Evolutionary conservation across 176 grass and related monocot genomes (phyloP).

Genomic region (Urochloa ruziziensis): DNA sequence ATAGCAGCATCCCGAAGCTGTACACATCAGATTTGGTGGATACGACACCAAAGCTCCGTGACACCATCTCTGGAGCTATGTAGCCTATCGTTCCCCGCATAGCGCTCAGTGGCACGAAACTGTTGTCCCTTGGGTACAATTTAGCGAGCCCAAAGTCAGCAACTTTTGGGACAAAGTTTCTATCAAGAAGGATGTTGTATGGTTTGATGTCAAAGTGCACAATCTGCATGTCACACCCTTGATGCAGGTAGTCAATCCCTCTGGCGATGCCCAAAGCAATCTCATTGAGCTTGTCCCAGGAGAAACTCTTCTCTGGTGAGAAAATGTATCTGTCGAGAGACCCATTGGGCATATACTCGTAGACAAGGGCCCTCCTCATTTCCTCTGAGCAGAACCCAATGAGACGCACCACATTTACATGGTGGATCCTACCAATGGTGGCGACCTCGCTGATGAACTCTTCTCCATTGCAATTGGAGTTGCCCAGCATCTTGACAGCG

Average conservation of each 20-base stretch:
- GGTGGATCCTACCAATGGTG: slow-evolving; percentile 55
- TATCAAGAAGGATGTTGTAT: slow-evolving; percentile 44
- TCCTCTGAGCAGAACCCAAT: slow-evolving; percentile 45
- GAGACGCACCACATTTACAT: slow-evolving; percentile 35
- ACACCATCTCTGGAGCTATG: slow-evolving; percentile 53
- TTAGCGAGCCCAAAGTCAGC: slow-evolving; percentile 55
- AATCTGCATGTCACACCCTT: slow-evolving; percentile 47
- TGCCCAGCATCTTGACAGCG: slow-evolving; percentile 40
- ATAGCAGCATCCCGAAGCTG: slow-evolving; percentile 57
- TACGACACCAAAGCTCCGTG: slow-evolving; percentile 40
- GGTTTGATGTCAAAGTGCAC: slow-evolving; percentile 68
- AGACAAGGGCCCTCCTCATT: slow-evolving; percentile 26
- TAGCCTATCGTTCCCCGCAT: slow-evolving; percentile 50
- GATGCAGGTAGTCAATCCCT: slow-evolving; percentile 57
- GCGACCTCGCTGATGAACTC: slow-evolving; percentile 59
- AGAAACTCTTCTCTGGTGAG: neutral
- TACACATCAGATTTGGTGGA: slow-evolving; percentile 50
- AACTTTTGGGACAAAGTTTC: slow-evolving; percentile 47
- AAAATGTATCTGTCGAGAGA: slow-evolving; percentile 59
- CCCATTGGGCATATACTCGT: slow-evolving; percentile 48
- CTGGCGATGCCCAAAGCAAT: slow-evolving; percentile 35
- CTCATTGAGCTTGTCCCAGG: slow-evolving; percentile 35
- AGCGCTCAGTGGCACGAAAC: slow-evolving; percentile 8
- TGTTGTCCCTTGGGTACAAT: slow-evolving; percentile 33
- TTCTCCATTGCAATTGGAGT: slow-evolving; percentile 42